Evolutionary conservation across 139 green algal genomes (phyloP).

Genomic region (Ettlia oleoabundans): DNA sequence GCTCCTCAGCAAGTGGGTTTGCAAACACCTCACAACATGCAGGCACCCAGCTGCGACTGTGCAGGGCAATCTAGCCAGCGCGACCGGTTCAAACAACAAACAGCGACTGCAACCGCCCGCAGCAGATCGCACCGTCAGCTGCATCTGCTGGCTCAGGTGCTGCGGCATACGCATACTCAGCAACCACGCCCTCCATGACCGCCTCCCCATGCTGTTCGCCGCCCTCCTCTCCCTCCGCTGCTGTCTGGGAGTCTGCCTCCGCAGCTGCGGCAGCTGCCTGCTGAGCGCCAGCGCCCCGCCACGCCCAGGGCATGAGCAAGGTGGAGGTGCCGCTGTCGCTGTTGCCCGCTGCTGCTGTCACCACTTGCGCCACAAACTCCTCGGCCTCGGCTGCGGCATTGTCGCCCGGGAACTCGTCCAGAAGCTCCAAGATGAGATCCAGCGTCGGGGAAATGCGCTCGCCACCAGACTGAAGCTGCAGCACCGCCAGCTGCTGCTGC

Average conservation of each 20-base stretch:
- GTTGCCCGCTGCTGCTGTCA: not conserved
- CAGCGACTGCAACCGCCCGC: not conserved
- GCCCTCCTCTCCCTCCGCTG: not conserved
- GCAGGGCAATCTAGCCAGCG: no score
- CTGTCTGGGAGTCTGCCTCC: not conserved
- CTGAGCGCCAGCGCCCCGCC: no score
- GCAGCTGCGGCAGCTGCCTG: not conserved
- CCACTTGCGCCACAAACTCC: slow-evolving; percentile 32
- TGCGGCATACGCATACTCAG: slow-evolving; percentile 22
- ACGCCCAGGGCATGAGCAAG: not conserved
- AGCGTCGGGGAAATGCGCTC: slow-evolving; percentile 36
- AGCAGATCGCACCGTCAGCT: slow-evolving; percentile 1
- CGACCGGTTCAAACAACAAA: no score
- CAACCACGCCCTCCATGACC: slow-evolving; percentile 21
- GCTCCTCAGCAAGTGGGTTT: no score
- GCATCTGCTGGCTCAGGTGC: slow-evolving; percentile 1
- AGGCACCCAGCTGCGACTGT: no score
- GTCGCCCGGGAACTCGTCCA: not conserved
- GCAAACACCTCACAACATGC: no score
- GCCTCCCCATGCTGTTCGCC: not conserved
- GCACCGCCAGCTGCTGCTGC: slow-evolving; percentile 33
- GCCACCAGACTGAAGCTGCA: not conserved
- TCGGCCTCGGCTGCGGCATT: slow-evolving; percentile 32
- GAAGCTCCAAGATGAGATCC: slow-evolving; percentile 38
- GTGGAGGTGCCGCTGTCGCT: not conserved